These are phyloP conservation scores for Pachysandra terminalis DNA, from an alignment of 164 flowering plant genomes.

Conservation along the genomic window DNA sequence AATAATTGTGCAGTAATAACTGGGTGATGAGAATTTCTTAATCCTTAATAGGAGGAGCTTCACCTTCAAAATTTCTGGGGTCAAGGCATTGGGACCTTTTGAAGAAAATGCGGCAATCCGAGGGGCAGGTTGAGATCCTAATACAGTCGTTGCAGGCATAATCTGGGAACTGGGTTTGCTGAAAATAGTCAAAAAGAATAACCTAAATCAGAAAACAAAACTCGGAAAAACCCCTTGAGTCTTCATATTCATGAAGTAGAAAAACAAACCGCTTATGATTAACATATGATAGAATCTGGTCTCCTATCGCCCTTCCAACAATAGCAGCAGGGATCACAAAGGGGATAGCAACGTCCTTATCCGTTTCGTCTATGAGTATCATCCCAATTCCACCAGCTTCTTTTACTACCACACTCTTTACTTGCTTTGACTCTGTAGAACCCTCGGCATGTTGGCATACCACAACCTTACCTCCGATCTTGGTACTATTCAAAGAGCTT, in stretches of 20 bases:
- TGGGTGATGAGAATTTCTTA: neutral
- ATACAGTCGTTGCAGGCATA: conserved; percentile 50
- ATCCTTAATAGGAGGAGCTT: neutral
- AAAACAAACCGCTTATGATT: conserved; percentile 48
- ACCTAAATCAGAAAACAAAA: conserved; percentile 7
- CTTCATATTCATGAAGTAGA: neutral
- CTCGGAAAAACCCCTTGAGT: neutral
- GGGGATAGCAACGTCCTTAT: conserved; percentile 66
- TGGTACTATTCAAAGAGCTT: conserved; percentile 61
- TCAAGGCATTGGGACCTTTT: conserved; percentile 68
- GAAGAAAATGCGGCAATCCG: conserved; percentile 76
- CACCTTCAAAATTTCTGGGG: conserved; percentile 81
- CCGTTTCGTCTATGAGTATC: conserved; percentile 68
- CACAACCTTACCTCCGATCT: conserved; percentile 58
- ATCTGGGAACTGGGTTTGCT: conserved; percentile 54
- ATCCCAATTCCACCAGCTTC: conserved; percentile 83
- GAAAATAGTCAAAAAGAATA: conserved; percentile 10
- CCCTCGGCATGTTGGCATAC: conserved; percentile 71
- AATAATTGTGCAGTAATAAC: neutral
- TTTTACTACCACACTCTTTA: conserved; percentile 60
- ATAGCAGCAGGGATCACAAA: conserved; percentile 65
- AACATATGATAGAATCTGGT: conserved; percentile 52
- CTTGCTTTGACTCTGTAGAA: conserved; percentile 58
- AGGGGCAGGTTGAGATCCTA: conserved; percentile 67
- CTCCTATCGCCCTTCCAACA: conserved; percentile 45